Conservation (phyloP, 352 stramenopile genomes). For the Blastocystis sp. region DNA sequence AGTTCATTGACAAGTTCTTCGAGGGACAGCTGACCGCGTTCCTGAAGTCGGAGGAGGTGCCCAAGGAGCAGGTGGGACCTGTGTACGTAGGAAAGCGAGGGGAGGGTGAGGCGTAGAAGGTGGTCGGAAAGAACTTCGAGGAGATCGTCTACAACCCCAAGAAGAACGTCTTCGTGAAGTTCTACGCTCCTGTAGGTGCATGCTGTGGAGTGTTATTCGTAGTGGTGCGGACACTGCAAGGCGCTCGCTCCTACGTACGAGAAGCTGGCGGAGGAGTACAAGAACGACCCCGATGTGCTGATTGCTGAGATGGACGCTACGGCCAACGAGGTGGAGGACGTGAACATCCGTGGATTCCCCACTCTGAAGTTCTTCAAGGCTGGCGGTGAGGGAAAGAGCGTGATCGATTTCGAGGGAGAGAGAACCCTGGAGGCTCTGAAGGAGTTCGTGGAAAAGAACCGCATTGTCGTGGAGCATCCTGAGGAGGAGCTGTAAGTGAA, state of each 20-base stretch:
- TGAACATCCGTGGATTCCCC: conserved; percentile 81
- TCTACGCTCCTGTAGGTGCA: conserved; percentile 79
- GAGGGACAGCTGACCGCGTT: conserved; percentile 70
- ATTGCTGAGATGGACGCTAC: conserved; percentile 88
- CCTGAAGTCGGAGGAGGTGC: conserved; percentile 78
- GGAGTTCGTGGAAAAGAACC: conserved; percentile 61
- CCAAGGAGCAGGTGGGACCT: conserved; percentile 57
- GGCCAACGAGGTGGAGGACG: conserved; percentile 83
- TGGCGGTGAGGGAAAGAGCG: conserved; percentile 42
- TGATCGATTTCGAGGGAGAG: conserved; percentile 59
- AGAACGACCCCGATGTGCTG: conserved; percentile 76
- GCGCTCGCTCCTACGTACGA: conserved; percentile 75
- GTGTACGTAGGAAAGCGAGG: conserved; percentile 68
- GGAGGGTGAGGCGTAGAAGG: conserved; percentile 76
- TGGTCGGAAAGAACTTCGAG: conserved; percentile 80
- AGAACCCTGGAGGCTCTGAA: conserved; percentile 59
- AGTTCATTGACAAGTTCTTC: conserved; percentile 74
- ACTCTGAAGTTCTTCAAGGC: conserved; percentile 84
- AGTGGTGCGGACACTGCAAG: conserved; percentile 78
- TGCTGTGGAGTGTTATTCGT: no score
- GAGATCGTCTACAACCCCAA: conserved; percentile 73
- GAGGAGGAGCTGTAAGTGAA: conserved; percentile 56
- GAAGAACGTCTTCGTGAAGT: conserved; percentile 80
- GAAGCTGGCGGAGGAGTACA: conserved; percentile 64
- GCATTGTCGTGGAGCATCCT: conserved; percentile 41